A percentile compares a stretch with the other conserved stretches of the same genome.
These are phyloP conservation scores for Daldinia loculata DNA, from an alignment of 495 filamentous ascomycete genomes.

Conservation along the genomic window DNA sequence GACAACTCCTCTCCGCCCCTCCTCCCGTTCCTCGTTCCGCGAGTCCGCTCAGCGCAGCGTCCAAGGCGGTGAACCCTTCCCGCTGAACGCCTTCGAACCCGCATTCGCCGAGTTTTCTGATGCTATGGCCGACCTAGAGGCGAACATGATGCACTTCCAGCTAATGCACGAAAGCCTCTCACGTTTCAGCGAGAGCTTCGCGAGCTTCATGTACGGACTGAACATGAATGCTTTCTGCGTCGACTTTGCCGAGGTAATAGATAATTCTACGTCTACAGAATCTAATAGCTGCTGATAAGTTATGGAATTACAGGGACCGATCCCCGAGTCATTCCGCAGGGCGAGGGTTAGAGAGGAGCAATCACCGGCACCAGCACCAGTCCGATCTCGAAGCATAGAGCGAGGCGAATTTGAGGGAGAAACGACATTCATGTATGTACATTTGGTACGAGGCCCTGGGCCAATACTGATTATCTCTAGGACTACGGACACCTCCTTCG, in stretches of 20 bases:
- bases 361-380: slow-evolving; percentile 21
- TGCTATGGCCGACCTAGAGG: slow-evolving; percentile 93
- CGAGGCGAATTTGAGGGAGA: slow-evolving; percentile 62
- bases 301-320: slow-evolving; percentile 50
- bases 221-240: slow-evolving; percentile 99
- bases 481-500: slow-evolving; percentile 94
- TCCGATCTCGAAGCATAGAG: slow-evolving; percentile 44
- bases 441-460: neutral
- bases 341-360: slow-evolving; percentile 63
- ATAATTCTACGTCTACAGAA: neutral
- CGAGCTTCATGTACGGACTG: slow-evolving; percentile 90
- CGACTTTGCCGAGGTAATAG: slow-evolving; percentile 87
- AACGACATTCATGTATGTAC: slow-evolving; percentile 84
- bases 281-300: slow-evolving; percentile 5
- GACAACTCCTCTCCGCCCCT: slow-evolving; percentile 90
- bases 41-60: slow-evolving; percentile 64
- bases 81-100: slow-evolving; percentile 83
- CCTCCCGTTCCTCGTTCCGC: slow-evolving; percentile 87
- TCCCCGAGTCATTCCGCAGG: slow-evolving; percentile 75
- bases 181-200: slow-evolving; percentile 95
- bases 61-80: slow-evolving; percentile 70
- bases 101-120: slow-evolving; percentile 94
- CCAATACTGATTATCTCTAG: slow-evolving; percentile 56
- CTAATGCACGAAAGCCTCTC: slow-evolving; percentile 96
- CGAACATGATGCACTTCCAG: slow-evolving; percentile 96